Evolutionary conservation across 768 basidiomycete species (phyloP).

Genomic region (Mycena haematopus): DNA sequence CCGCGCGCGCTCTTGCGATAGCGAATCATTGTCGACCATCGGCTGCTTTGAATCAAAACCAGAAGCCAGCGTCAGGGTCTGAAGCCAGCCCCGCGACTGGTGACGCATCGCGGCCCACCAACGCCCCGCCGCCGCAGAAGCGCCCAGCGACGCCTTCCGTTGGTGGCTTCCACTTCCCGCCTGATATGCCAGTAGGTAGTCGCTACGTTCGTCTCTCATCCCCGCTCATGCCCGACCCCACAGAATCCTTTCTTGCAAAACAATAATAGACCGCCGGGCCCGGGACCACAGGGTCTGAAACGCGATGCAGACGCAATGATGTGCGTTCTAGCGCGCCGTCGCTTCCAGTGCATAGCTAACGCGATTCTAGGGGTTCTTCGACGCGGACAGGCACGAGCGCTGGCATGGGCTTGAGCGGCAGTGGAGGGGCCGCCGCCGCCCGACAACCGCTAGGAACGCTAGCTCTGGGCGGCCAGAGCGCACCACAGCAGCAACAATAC

Average conservation of each 20-base stretch:
- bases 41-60: conserved; percentile 15
- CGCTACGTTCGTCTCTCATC: background rate
- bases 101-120: background rate
- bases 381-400: conserved; percentile 32
- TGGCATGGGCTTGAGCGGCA: conserved; percentile 37
- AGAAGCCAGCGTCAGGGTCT: background rate
- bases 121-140: conserved; percentile 15
- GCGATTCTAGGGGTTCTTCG: conserved; percentile 29
- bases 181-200: conserved; percentile 46
- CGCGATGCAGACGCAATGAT: conserved; percentile 41
- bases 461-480: conserved; percentile 38
- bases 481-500: conserved; percentile 19
- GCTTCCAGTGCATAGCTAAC: background rate
- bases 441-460: conserved; percentile 28
- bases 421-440: conserved; percentile 42
- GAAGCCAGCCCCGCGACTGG: background rate
- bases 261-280: conserved; percentile 9
- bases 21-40: background rate
- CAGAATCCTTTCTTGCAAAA: conserved; percentile 24
- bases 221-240: background rate
- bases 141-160: conserved; percentile 44
- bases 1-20: conserved; percentile 11
- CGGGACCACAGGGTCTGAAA: conserved; percentile 38
- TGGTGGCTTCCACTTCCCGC: conserved; percentile 58
- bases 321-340: conserved; percentile 18